Evolutionary conservation across 257 asterid genomes (phyloP).

Genomic region (Solanum acaule): DNA sequence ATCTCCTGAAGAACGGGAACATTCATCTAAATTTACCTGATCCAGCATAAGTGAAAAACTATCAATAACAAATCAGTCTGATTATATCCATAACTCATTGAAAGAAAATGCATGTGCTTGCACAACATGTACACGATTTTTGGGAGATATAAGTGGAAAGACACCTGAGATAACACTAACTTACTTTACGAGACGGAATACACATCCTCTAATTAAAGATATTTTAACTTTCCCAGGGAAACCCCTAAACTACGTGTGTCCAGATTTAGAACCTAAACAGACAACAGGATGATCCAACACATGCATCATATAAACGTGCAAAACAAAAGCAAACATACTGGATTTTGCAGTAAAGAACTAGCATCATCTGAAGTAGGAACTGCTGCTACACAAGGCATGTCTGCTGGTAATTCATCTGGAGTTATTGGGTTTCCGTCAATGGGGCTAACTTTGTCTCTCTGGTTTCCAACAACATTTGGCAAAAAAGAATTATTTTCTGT

Average conservation of each 20-base stretch:
- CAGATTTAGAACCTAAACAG: background rate
- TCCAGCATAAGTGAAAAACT: background rate
- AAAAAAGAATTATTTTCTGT: conserved; percentile 1
- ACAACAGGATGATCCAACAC: background rate
- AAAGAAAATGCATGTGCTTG: background rate
- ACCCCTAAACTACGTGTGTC: background rate
- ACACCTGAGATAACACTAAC: background rate
- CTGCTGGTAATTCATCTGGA: background rate
- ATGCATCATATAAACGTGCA: background rate
- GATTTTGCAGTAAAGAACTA: conserved; percentile 12
- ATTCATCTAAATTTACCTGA: background rate
- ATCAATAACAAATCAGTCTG: background rate
- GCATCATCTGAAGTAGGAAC: conserved; percentile 8
- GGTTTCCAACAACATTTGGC: conserved; percentile 10
- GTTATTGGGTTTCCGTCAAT: conserved; percentile 3
- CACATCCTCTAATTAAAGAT: background rate
- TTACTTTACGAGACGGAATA: background rate
- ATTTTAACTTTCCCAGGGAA: background rate
- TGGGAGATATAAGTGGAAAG: background rate
- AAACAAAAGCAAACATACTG: conserved; percentile 22
- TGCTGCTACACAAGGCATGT: conserved; percentile 1
- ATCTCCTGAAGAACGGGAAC: background rate
- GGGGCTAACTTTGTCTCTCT: conserved; percentile 6
- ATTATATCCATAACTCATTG: background rate
- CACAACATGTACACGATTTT: background rate